phyloP scores from a whole-genome alignment of 169 alveolate genomes.

The Amoebophrya sp. region DNA sequence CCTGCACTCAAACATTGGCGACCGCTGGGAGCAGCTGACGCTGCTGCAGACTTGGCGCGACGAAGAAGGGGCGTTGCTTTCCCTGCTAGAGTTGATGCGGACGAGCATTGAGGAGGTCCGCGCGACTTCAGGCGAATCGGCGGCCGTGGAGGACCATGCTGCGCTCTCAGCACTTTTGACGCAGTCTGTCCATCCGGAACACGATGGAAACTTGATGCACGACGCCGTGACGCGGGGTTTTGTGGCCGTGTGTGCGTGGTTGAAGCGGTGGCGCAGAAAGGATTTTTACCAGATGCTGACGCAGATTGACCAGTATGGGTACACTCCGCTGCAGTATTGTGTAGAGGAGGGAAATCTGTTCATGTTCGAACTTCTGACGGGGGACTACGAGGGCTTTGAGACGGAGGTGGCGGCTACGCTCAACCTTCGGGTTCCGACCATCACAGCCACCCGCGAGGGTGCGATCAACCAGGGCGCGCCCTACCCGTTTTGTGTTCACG shows the following conservation, averaged over 20 bases:
- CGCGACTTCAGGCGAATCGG: not conserved
- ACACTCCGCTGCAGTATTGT: not conserved
- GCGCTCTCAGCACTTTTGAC: too few relatives aligned
- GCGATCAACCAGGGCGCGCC: slow-evolving; percentile 21
- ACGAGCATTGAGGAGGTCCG: too few relatives aligned
- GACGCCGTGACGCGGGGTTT: not conserved
- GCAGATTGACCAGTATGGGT: slow-evolving; percentile 8
- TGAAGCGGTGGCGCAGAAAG: not conserved
- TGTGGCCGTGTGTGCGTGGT: not conserved
- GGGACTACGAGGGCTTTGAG: not conserved
- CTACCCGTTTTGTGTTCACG: slow-evolving; percentile 4
- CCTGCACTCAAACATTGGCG: slow-evolving; percentile 1
- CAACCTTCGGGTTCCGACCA: not conserved
- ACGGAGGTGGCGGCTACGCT: not conserved
- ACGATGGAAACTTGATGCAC: not conserved
- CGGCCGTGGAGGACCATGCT: too few relatives aligned
- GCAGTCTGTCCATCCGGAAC: slow-evolving; percentile 10
- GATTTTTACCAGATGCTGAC: not conserved
- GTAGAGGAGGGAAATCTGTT: not conserved
- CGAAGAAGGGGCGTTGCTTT: not conserved
- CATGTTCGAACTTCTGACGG: not conserved
- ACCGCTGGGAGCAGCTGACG: not conserved
- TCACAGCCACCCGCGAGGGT: not conserved
- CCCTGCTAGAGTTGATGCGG: not conserved
- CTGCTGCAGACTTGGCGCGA: not conserved